Percentiles rank a stretch among this genome's conserved stretches.
These are phyloP conservation scores for Xerocomellus intermedius DNA, from an alignment of 768 basidiomycete genomes.

Conservation along the genomic window DNA sequence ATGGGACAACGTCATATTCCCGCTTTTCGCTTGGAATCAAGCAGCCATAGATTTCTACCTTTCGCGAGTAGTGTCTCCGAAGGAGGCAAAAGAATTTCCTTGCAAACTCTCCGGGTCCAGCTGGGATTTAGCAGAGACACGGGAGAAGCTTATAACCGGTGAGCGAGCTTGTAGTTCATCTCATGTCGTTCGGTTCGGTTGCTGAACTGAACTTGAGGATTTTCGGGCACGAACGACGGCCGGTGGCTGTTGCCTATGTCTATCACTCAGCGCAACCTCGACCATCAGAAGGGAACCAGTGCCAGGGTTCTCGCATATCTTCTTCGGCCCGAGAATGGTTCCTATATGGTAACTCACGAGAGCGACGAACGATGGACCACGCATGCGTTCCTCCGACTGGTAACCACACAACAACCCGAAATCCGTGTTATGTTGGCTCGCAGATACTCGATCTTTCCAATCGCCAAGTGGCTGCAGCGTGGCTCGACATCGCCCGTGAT, in stretches of 20 bases:
- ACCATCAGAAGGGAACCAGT: conserved; percentile 37
- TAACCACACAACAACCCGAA: conserved; percentile 33
- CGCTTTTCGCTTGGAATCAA: conserved; percentile 1
- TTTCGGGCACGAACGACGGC: conserved; percentile 40
- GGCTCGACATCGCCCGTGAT: conserved; percentile 33
- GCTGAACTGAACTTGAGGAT: conserved; percentile 19
- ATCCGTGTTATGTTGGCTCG: conserved; percentile 51
- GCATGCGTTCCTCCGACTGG: conserved; percentile 17
- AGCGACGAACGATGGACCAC: not conserved
- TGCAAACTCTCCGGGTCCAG: conserved; percentile 27
- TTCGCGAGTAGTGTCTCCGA: conserved; percentile 35
- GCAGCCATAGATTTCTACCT: conserved; percentile 14
- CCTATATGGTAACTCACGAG: conserved; percentile 7
- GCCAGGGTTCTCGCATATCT: conserved; percentile 35
- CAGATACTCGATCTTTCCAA: conserved; percentile 53
- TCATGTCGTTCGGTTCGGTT: not conserved
- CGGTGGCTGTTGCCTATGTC: conserved; percentile 36
- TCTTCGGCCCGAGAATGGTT: conserved; percentile 20
- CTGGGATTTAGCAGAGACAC: conserved; percentile 37
- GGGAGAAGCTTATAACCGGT: conserved; percentile 4
- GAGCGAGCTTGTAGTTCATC: not conserved
- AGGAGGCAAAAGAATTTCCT: conserved; percentile 31
- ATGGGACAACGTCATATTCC: conserved; percentile 1
- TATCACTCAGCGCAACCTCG: conserved; percentile 27
- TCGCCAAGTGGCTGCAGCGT: conserved; percentile 35